Evolutionary conservation across 2,329 filamentous ascomycete genomes (phyloP).

Genomic region (Ampelomyces quisqualis): DNA sequence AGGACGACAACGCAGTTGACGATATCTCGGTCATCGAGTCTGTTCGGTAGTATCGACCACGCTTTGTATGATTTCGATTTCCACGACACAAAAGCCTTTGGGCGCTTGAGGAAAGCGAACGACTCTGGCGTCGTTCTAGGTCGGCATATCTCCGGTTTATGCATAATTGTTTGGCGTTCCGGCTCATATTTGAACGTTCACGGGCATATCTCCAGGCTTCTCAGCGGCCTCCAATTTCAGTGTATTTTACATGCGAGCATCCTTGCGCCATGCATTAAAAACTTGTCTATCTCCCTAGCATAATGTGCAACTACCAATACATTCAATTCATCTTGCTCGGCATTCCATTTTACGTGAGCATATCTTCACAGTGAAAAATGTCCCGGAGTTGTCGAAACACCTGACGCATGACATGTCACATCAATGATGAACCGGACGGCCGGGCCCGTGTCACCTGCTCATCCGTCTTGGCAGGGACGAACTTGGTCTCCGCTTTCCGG

Average conservation of each 20-base stretch:
- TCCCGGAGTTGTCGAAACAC: conserved; percentile 1
- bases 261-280: conserved; percentile 16
- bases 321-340: neutral
- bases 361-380: too few species aligned
- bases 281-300: neutral
- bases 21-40: conserved; percentile 32
- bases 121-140: too few species aligned
- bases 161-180: conserved; percentile 27
- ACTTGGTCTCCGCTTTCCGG: conserved; percentile 5
- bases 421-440: too few species aligned
- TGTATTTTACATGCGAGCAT: conserved; percentile 1
- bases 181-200: conserved; percentile 3
- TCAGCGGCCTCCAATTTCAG: neutral
- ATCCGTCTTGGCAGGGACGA: conserved; percentile 16
- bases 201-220: conserved; percentile 3
- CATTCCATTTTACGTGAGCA: too few species aligned
- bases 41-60: conserved; percentile 19
- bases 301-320: neutral
- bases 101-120: too few species aligned
- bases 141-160: conserved; percentile 4
- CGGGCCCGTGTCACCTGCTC: neutral
- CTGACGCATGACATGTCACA: neutral
- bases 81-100: too few species aligned
- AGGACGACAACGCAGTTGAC: conserved; percentile 29
- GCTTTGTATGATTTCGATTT: neutral